These are phyloP conservation scores for Podospora bellae-mahoneyi DNA, from an alignment of 495 filamentous ascomycete genomes.

Conservation along the genomic window DNA sequence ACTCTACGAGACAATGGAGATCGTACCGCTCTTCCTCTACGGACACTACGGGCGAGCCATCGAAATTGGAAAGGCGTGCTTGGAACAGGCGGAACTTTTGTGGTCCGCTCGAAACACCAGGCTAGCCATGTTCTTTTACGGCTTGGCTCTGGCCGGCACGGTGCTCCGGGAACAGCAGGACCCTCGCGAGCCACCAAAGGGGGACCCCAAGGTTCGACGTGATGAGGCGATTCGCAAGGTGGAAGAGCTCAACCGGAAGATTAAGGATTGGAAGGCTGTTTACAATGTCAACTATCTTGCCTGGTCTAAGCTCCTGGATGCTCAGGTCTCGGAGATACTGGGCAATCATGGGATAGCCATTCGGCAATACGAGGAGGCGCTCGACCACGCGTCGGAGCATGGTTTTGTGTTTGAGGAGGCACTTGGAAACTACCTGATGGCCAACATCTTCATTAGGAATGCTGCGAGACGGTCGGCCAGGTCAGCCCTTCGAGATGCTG, in stretches of 20 bases:
- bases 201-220: constrained; percentile 51
- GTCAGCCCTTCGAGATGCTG: constrained; percentile 65
- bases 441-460: constrained; percentile 68
- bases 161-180: constrained; percentile 57
- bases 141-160: constrained; percentile 62
- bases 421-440: constrained; percentile 71
- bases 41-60: constrained; percentile 70
- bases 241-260: constrained; percentile 53
- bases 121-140: constrained; percentile 62
- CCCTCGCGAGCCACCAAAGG: constrained; percentile 45
- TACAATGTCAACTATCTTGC: constrained; percentile 76
- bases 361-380: constrained; percentile 65
- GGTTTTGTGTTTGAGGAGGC: constrained; percentile 78
- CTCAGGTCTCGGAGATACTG: constrained; percentile 64
- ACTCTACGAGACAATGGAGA: constrained; percentile 69
- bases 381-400: constrained; percentile 77
- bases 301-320: constrained; percentile 73
- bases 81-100: constrained; percentile 55
- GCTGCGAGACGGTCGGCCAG: constrained; percentile 71
- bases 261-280: constrained; percentile 64
- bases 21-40: constrained; percentile 70
- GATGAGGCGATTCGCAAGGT: constrained; percentile 54
- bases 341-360: constrained; percentile 61
- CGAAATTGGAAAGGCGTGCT: constrained; percentile 60
- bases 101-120: constrained; percentile 72